Evolutionary conservation across 768 basidiomycete species (phyloP).

Genomic region (Serendipita sp.): DNA sequence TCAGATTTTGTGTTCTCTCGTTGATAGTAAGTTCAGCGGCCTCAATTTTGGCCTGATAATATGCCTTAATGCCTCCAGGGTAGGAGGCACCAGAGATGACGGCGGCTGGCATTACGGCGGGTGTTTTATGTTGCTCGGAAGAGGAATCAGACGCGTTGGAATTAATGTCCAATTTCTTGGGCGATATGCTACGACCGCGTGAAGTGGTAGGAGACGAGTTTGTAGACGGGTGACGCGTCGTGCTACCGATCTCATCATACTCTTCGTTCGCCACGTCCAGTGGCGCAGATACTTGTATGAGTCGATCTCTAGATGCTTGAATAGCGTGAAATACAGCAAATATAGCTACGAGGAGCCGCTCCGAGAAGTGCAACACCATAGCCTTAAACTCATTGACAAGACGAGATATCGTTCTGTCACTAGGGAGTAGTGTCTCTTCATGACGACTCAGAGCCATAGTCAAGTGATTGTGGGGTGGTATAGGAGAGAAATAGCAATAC

Average conservation of each 20-base stretch:
- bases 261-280: not conserved
- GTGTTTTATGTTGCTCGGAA: not conserved
- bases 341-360: not conserved
- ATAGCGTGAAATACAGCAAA: not conserved
- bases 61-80: constrained; percentile 63
- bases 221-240: not conserved
- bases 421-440: too few relatives aligned
- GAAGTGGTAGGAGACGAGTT: not conserved
- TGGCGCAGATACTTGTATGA: not conserved
- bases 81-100: constrained; percentile 3
- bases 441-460: too few relatives aligned
- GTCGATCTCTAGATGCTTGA: not conserved
- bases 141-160: not conserved
- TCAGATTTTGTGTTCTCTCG: constrained; percentile 89
- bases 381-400: not conserved
- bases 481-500: too few relatives aligned
- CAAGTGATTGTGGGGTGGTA: too few relatives aligned
- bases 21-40: constrained; percentile 84
- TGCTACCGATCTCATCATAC: not conserved
- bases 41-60: constrained; percentile 94
- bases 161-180: not conserved
- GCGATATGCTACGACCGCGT: not conserved
- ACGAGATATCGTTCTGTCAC: not conserved
- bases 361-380: not conserved
- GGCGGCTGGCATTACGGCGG: constrained; percentile 6